Conservation (phyloP, 805 yeast genomes). For the Torulaspora indica region DNA sequence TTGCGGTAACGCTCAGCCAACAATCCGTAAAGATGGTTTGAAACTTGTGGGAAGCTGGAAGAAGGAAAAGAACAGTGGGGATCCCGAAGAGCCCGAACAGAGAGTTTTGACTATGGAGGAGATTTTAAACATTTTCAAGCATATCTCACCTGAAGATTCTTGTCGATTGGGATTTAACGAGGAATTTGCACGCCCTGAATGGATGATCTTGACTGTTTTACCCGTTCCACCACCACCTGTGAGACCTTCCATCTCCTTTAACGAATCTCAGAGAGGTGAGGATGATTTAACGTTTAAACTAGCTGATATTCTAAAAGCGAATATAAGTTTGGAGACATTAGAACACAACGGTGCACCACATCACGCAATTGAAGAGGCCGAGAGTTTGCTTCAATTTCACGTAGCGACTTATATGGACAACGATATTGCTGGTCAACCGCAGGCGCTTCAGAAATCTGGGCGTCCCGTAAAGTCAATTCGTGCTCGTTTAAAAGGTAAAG, state of each 20-base stretch:
- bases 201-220: slow-evolving; percentile 95
- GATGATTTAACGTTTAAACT: slow-evolving; percentile 97
- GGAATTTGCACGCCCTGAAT: slow-evolving; percentile 97
- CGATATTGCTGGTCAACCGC: slow-evolving; percentile 99
- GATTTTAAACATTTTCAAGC: slow-evolving; percentile 85
- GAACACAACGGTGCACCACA: slow-evolving; percentile 99
- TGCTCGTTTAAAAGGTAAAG: slow-evolving; percentile 99
- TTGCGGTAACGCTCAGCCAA: slow-evolving; percentile 96
- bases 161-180: slow-evolving; percentile 81
- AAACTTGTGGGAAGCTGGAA: slow-evolving; percentile 99
- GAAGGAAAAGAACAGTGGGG: slow-evolving; percentile 67
- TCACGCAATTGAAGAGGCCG: slow-evolving; percentile 95
- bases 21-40: slow-evolving; percentile 91
- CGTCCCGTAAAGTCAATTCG: slow-evolving; percentile 97
- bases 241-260: slow-evolving; percentile 96
- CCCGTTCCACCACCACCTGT: slow-evolving; percentile 99
- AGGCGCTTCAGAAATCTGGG: slow-evolving; percentile 96
- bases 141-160: slow-evolving; percentile 81
- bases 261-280: slow-evolving; percentile 97
- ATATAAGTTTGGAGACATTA: slow-evolving; percentile 91
- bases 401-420: slow-evolving; percentile 99
- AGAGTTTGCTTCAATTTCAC: slow-evolving; percentile 90
- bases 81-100: slow-evolving; percentile 87
- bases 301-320: slow-evolving; percentile 95
- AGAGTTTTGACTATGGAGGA: slow-evolving; percentile 84